These are phyloP conservation scores for Aspergillus felis DNA, from an alignment of 2,329 filamentous ascomycete genomes.

Conservation along the genomic window DNA sequence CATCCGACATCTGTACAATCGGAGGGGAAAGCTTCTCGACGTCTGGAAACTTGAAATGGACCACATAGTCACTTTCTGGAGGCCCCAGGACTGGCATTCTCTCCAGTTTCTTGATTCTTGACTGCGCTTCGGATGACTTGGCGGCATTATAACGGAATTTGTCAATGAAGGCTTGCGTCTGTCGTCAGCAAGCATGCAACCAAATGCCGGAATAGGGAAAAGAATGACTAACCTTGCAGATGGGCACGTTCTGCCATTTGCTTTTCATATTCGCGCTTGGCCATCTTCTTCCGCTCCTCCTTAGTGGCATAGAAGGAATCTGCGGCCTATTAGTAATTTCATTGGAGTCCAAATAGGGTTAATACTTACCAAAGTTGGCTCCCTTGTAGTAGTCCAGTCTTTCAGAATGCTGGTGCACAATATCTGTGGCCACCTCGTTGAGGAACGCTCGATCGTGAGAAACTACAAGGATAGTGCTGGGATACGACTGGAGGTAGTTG, in stretches of 20 bases:
- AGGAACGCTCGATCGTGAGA: constrained; percentile 99
- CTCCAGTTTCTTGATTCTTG: constrained; percentile 97
- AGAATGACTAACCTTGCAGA: constrained; percentile 59
- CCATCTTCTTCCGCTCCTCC: constrained; percentile 94
- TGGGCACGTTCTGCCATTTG: constrained; percentile 93
- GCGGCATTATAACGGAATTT: constrained; percentile 99
- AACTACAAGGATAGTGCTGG: constrained; percentile 91
- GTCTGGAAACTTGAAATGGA: constrained; percentile 95
- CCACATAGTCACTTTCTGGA: constrained; percentile 90
- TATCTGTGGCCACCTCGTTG: constrained; percentile 98
- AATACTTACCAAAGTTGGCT: constrained; percentile 69
- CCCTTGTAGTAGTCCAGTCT: constrained; percentile 98
- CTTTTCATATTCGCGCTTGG: constrained; percentile 96
- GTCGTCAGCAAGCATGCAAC: constrained; percentile 6
- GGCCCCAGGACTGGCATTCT: constrained; percentile 89
- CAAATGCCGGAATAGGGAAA: not conserved
- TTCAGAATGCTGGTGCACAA: constrained; percentile 96
- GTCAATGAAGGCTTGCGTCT: constrained; percentile 75
- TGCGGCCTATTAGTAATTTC: constrained; percentile 23
- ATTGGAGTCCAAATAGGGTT: not conserved
- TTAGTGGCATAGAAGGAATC: constrained; percentile 96
- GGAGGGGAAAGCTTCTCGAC: constrained; percentile 97
- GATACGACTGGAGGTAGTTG: constrained; percentile 90
- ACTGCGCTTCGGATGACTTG: constrained; percentile 97
- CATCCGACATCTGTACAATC: constrained; percentile 94